phyloP scores from a whole-genome alignment of 352 stramenopile species.

The Pythium sp. region DNA sequence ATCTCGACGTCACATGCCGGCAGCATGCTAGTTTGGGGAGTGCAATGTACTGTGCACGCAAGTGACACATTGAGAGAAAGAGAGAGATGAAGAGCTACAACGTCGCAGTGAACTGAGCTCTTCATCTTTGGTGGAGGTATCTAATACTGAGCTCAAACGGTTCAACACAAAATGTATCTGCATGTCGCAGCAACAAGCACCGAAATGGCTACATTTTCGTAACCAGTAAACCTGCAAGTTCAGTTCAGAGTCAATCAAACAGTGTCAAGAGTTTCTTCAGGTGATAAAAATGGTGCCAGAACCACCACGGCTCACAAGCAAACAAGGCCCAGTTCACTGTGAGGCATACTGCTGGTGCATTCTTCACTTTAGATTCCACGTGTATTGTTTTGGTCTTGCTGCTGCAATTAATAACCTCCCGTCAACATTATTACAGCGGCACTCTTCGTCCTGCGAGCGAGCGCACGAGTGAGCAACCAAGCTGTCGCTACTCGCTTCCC shows the following conservation, averaged over 20 bases:
- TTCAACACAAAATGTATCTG: neutral
- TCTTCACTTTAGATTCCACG: conserved; percentile 7
- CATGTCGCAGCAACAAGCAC: neutral
- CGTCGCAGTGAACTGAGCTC: neutral
- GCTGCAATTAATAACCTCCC: conserved; percentile 5
- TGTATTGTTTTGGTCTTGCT: conserved; percentile 7
- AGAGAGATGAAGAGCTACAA: neutral
- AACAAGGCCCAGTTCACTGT: neutral
- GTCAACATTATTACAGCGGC: neutral
- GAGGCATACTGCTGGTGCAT: neutral
- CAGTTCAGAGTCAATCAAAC: neutral
- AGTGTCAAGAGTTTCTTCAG: neutral
- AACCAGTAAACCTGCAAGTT: neutral
- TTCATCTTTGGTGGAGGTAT: neutral
- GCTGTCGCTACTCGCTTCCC: neutral
- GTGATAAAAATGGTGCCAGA: neutral
- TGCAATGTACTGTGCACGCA: neutral
- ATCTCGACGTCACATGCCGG: neutral
- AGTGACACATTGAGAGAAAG: neutral
- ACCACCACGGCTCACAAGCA: neutral
- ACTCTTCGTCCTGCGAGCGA: neutral
- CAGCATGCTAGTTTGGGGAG: neutral
- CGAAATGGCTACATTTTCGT: neutral
- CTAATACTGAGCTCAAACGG: neutral
- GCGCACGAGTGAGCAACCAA: neutral